Base-by-base conservation (phyloP, 176 grass and related monocot species). In the Paspalum vaginatum region DNA sequence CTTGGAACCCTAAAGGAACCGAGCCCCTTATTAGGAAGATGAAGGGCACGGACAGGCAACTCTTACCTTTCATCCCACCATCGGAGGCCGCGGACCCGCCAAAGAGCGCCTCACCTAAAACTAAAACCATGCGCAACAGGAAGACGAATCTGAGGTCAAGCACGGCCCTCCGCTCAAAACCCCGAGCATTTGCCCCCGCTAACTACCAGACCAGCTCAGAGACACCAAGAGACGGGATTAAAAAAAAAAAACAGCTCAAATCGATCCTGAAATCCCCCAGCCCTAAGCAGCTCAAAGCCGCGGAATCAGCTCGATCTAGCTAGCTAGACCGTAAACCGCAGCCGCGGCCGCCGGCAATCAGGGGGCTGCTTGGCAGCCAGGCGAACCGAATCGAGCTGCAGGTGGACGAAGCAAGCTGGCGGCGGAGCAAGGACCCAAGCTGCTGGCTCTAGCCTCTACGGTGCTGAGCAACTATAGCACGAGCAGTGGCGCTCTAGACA, bases 31-130 rank as follows among this genome's bases (percentile, higher is more conserved):
- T 32, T n/a, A n/a, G 32, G 3, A 32, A 32, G 32, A 32, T 32
- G 32, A 32, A 32, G 32, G 1, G 32, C 32, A 32, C 32, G 32
- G 32, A 32, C 32, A 32, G 32, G 32, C 32, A 32, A 2, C 24
- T 20, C 66, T 59, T 64, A 79, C 86, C 86, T 79, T 66, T 47
- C 80, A 66, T 76, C 62, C 72, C 12, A 49, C 39, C 15, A 57
- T 40, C 9, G 39, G 65, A 44, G 5, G 41, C 11, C 21, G n/a
- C n/a, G n/a, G n/a, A n/a, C n/a, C 5, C 12, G 10, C 2, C 32
- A 41, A 8, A 32, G 48, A 86, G 21, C 6, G 6, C 50, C 68
- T 12, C 54, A n/a, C 43, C 62, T 39, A 27, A 17, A 49, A 58
- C 62, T 39, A 27, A 17, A 49, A 58, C 44, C 24, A 47, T 12